These are phyloP conservation scores for Erythrobasidium yunnanense DNA, from an alignment of 768 basidiomycete genomes.

Conservation along the genomic window DNA sequence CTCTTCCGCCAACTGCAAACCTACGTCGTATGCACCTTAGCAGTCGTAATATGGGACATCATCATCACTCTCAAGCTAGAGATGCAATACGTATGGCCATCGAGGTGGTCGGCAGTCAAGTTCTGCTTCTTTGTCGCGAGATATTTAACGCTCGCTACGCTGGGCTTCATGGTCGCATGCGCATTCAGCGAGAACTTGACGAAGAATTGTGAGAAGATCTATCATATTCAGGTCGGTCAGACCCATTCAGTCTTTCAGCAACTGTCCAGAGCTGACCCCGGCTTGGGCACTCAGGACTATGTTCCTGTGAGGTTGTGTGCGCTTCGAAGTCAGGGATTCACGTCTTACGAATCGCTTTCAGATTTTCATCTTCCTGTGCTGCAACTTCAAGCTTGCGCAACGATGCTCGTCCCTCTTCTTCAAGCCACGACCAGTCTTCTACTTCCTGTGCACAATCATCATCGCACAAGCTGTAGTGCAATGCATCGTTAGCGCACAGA, in stretches of 20 bases:
- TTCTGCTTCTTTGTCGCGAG: not conserved
- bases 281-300: not conserved
- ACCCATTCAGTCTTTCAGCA: no score
- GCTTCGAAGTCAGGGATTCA: not conserved
- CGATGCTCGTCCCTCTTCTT: constrained; percentile 6
- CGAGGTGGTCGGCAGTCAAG: not conserved
- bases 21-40: not conserved
- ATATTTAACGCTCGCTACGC: not conserved
- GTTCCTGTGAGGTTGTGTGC: constrained; percentile 2
- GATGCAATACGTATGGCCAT: not conserved
- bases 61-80: not conserved
- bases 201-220: not conserved
- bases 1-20: not conserved
- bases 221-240: no score
- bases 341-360: not conserved
- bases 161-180: not conserved
- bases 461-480: constrained; percentile 14
- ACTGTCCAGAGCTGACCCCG: no score
- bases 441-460: not conserved
- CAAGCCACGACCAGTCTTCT: not conserved
- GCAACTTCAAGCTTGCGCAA: constrained; percentile 25
- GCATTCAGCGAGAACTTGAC: not conserved
- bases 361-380: constrained; percentile 25
- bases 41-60: not conserved
- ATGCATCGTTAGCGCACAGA: constrained; percentile 1